Evolutionary conservation across 2,329 filamentous ascomycete genomes (phyloP).

Genomic region (Camptophora hylomeconis): DNA sequence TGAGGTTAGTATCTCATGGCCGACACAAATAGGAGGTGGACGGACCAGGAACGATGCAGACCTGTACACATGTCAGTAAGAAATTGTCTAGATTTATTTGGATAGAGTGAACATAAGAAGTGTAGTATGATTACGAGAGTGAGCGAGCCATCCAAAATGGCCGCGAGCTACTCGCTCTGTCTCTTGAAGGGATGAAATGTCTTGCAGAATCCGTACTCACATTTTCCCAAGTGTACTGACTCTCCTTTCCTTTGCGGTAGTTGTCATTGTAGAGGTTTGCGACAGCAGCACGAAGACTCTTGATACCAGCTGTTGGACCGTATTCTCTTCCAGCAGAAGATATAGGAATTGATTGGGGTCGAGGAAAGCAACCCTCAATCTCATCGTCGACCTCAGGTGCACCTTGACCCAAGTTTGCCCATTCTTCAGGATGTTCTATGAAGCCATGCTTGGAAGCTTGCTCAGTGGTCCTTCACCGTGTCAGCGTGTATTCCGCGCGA

Average conservation of each 20-base stretch:
- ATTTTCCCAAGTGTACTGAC: slow-evolving; percentile 94
- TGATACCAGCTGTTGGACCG: slow-evolving; percentile 87
- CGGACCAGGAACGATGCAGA: too few relatives aligned
- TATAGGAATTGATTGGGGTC: slow-evolving; percentile 67
- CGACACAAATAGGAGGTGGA: too few relatives aligned
- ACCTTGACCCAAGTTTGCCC: slow-evolving; percentile 91
- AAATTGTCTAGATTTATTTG: too few relatives aligned
- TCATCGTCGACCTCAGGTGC: slow-evolving; percentile 90
- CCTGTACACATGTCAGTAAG: too few relatives aligned
- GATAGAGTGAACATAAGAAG: too few relatives aligned
- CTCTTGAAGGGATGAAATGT: too few relatives aligned
- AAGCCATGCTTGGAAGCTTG: slow-evolving; percentile 82
- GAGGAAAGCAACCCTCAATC: slow-evolving; percentile 75
- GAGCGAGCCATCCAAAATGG: too few relatives aligned
- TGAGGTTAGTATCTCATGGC: too few relatives aligned
- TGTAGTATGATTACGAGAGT: too few relatives aligned
- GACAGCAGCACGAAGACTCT: slow-evolving; percentile 75
- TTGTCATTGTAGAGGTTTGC: slow-evolving; percentile 87
- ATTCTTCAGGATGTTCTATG: slow-evolving; percentile 63
- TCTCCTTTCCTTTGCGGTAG: slow-evolving; percentile 74
- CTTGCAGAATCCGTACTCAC: slow-evolving; percentile 91
- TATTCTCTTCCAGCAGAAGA: slow-evolving; percentile 74
- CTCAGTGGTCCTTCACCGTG: slow-evolving; percentile 30
- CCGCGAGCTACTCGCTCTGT: too few relatives aligned
- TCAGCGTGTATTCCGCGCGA: not conserved